These are phyloP conservation scores for Cladosporium sp. DNA, from an alignment of 2,329 filamentous ascomycete species.

Conservation along the genomic window DNA sequence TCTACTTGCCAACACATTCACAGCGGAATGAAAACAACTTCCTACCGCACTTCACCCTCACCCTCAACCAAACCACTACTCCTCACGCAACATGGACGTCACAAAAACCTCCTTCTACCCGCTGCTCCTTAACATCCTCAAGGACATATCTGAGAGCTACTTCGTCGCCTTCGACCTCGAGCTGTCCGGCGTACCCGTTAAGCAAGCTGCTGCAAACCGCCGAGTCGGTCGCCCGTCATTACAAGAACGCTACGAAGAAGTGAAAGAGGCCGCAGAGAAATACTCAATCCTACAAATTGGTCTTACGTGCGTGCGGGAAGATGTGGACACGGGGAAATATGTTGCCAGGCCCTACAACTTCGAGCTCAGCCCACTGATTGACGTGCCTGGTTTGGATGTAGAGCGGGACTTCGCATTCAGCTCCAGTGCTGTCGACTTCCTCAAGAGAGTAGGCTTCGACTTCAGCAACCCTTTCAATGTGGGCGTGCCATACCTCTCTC, in stretches of 20 bases:
- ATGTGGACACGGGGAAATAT: constrained; percentile 52
- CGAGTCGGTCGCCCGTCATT: constrained; percentile 41
- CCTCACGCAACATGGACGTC: constrained; percentile 52
- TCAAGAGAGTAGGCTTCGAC: constrained; percentile 55
- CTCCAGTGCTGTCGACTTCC: constrained; percentile 58
- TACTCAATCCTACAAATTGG: constrained; percentile 64
- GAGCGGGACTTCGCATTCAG: constrained; percentile 55
- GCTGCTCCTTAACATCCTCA: constrained; percentile 53
- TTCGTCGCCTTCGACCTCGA: constrained; percentile 65
- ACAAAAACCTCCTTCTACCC: constrained; percentile 46
- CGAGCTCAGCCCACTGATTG: constrained; percentile 54
- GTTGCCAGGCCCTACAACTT: constrained; percentile 62
- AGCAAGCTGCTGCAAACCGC: constrained; percentile 32
- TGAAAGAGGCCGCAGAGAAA: constrained; percentile 56
- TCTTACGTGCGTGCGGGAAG: constrained; percentile 61
- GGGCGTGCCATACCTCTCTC: constrained; percentile 61
- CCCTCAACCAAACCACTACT: too few relatives aligned
- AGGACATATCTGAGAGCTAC: constrained; percentile 53
- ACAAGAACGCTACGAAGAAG: constrained; percentile 58
- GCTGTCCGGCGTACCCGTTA: constrained; percentile 58
- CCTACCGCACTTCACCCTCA: constrained; percentile 4
- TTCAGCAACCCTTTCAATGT: constrained; percentile 52
- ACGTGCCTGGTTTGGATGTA: constrained; percentile 49
- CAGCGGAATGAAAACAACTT: constrained; percentile 9
- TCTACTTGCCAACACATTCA: too few relatives aligned